Base-by-base conservation (phyloP, 225 moss, liverwort and hornwort species). In the Sphagnum tenellum region DNA sequence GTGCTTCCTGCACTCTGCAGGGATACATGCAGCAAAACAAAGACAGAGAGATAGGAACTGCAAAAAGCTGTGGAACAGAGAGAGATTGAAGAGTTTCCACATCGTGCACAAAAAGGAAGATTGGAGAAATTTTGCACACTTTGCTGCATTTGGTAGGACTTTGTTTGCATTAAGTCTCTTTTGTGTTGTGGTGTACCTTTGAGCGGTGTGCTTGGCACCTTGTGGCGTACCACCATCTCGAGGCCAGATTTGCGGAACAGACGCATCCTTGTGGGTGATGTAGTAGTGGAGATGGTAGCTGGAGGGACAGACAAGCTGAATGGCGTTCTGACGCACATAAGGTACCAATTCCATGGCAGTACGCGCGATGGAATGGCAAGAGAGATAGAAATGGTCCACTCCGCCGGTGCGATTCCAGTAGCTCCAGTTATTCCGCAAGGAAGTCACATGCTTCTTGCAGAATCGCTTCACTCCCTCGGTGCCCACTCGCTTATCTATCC, bases 161-260 rank as follows among this genome's bases (percentile, higher is more conserved):
- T 29, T 29, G 29, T 29, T 29, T 29, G 29, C 29, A 29, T 29
- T 29, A 29, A 29, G 29, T 29, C 29, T 29, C 29, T 29, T 29
- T 29, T 29, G 29, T 29, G 29, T 29, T 29, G 29, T 29, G 29
- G 29, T 29, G 29, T 29, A 29, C 29, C 29, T 29, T 29, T 29
- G 29, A 29, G 29, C 29, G 29, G 1, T 29, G 29, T 29, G 29
- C 29, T 29, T 29, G 29, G 29, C 29, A 29, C 29, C 29, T 29
- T 29, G 29, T 29, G 29, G 29, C 0, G 29, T 29, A 29, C 29
- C 29, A 29, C 29, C 29, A 29, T 29, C 29, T 6, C 77, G 50
- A 47, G 81, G 81, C 81, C 78, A 82, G 45, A 82, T 75, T 53
- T 82, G 82, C 49, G 82, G 78, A 9, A 82, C 61, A 51, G 75